A percentile compares a stretch with the other conserved stretches of the same genome.
Evolutionary conservation across 129 eudicot genomes (phyloP).

Genomic region (Flaveria ramosissima): DNA sequence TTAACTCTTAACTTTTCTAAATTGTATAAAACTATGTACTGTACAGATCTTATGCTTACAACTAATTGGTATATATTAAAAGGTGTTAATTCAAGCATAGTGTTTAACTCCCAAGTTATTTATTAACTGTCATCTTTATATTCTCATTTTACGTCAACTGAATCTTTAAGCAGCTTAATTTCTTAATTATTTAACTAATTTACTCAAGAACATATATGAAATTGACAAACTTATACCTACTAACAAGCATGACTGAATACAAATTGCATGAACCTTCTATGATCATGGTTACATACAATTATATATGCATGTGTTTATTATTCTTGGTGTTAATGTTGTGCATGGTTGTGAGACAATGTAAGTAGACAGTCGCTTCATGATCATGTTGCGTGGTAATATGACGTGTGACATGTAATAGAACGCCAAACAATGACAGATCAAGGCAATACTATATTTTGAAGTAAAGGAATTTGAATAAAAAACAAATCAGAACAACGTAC

Average conservation of each 20-base stretch:
- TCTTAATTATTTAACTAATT: not conserved
- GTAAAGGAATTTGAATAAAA: too few species aligned
- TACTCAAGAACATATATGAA: not conserved
- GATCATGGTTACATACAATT: too few species aligned
- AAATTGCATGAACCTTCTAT: too few species aligned
- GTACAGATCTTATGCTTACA: not conserved
- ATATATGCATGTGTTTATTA: too few species aligned
- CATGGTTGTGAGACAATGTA: not conserved
- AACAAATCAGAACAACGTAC: too few species aligned
- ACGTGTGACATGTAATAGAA: too few species aligned
- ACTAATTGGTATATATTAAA: slow-evolving; percentile 24
- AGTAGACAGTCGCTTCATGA: not conserved
- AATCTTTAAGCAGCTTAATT: not conserved
- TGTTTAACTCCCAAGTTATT: slow-evolving; percentile 30
- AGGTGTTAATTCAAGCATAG: slow-evolving; percentile 22
- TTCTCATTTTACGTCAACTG: slow-evolving; percentile 21
- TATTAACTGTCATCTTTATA: slow-evolving; percentile 27
- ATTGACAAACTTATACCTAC: not conserved
- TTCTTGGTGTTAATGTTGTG: too few species aligned
- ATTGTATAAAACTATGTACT: slow-evolving; percentile 28
- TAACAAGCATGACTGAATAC: not conserved
- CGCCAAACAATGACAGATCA: too few species aligned
- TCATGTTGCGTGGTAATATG: not conserved
- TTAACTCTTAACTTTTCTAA: slow-evolving; percentile 12
- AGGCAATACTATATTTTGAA: too few species aligned